Conservation (phyloP, 768 basidiomycete genomes). For the Ramaria rubella region DNA sequence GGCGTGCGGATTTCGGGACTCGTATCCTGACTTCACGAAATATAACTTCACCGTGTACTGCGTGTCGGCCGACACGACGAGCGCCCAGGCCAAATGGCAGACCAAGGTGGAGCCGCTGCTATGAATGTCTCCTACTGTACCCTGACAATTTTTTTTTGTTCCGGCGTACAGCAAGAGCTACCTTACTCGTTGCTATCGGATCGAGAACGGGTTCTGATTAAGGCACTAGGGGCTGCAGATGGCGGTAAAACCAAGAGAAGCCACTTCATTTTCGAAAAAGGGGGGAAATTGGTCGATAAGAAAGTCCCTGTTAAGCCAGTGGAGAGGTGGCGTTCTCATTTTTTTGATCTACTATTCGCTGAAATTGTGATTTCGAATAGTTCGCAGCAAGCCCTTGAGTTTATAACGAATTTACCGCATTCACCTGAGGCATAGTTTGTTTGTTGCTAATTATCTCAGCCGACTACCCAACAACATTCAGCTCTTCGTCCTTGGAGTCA, state of each 20-base stretch:
- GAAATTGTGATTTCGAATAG: background rate
- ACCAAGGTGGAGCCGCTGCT: slow-evolving; percentile 59
- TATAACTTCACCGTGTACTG: slow-evolving; percentile 74
- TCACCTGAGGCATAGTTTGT: background rate
- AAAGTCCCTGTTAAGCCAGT: slow-evolving; percentile 80
- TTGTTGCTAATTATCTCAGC: too few species aligned
- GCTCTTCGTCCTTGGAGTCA: too few species aligned
- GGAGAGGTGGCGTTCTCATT: slow-evolving; percentile 51
- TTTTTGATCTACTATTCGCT: background rate
- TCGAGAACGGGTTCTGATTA: slow-evolving; percentile 73
- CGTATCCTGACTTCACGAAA: slow-evolving; percentile 66
- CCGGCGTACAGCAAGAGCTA: slow-evolving; percentile 56
- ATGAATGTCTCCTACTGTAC: background rate
- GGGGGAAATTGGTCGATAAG: slow-evolving; percentile 82
- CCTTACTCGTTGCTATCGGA: slow-evolving; percentile 87
- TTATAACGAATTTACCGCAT: background rate
- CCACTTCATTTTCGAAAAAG: slow-evolving; percentile 90
- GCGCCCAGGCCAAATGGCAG: slow-evolving; percentile 79
- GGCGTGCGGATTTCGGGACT: slow-evolving; percentile 88
- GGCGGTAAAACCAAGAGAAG: slow-evolving; percentile 84
- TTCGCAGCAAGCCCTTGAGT: background rate
- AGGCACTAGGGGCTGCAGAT: slow-evolving; percentile 71
- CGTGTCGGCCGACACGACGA: slow-evolving; percentile 69
- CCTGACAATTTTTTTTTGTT: slow-evolving; percentile 9
- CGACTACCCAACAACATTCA: too few species aligned